Conservation (phyloP, 768 basidiomycete genomes). For the Naematelia aurantialba region DNA sequence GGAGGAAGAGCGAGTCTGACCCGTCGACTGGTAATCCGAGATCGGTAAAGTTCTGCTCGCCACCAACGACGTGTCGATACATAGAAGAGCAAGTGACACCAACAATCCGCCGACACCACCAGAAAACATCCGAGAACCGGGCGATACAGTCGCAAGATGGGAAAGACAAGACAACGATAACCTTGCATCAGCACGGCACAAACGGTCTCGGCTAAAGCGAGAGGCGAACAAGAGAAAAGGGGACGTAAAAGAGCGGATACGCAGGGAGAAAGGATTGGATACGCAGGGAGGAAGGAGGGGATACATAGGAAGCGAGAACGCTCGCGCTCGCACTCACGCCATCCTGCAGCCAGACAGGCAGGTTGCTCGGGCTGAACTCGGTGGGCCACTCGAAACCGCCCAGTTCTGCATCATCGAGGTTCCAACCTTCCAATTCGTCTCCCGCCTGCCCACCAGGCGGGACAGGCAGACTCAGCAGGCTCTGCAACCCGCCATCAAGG, state of each 20-base stretch:
- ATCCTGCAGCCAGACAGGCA: conserved; percentile 90
- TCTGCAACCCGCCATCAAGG: conserved; percentile 37
- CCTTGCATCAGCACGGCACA: no score
- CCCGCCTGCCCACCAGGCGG: background rate
- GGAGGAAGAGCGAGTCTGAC: conserved; percentile 80
- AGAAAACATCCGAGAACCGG: background rate
- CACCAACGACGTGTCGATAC: background rate
- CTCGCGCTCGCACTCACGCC: conserved; percentile 69
- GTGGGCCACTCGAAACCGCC: conserved; percentile 67
- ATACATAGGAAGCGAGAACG: background rate
- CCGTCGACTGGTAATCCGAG: conserved; percentile 88
- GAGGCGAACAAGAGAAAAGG: background rate
- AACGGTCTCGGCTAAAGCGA: background rate
- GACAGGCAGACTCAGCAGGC: conserved; percentile 28
- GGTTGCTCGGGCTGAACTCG: conserved; percentile 68
- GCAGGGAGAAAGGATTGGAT: background rate
- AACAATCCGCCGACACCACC: background rate
- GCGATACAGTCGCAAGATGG: no score
- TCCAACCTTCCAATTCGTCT: conserved; percentile 14
- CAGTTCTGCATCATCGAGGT: conserved; percentile 66
- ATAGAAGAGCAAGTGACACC: conserved; percentile 7
- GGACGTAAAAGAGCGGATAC: background rate
- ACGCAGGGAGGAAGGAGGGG: background rate
- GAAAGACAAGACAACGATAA: no score
- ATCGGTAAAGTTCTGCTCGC: conserved; percentile 70